Conservation (phyloP, 345 rosid species). For the Syzygium grande region DNA sequence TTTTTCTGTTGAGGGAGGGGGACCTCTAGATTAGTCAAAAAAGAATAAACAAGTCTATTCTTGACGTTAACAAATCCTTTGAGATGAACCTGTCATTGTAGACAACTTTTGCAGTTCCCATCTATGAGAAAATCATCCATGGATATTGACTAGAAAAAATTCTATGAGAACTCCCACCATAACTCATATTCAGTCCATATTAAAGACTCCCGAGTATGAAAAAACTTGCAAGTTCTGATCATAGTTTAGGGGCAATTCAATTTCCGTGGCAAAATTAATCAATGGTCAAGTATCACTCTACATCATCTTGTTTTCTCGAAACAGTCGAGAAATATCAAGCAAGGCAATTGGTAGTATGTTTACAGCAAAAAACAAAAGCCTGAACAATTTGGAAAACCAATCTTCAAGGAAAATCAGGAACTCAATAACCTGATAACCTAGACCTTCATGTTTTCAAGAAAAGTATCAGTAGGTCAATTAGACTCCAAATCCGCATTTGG, state of each 20-base stretch:
- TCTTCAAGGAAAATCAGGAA: background rate
- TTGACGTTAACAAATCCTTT: background rate
- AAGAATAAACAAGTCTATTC: background rate
- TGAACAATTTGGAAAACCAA: background rate
- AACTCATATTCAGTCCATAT: background rate
- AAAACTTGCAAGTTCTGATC: background rate
- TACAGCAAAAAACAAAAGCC: background rate
- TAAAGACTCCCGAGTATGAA: background rate
- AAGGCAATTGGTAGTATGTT: background rate
- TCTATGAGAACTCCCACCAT: background rate
- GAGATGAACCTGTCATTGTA: background rate
- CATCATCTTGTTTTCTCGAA: background rate
- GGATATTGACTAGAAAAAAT: too few relatives aligned
- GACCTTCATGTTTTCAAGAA: background rate
- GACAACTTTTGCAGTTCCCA: background rate
- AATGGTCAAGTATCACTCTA: background rate
- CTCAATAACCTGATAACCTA: background rate
- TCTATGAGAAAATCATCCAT: background rate
- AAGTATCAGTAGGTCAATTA: background rate
- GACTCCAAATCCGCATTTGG: background rate
- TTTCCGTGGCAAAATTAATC: background rate
- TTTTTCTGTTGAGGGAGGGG: background rate
- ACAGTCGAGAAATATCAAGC: background rate
- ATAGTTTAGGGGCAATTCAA: background rate
- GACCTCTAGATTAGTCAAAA: background rate